Evolutionary conservation across 2,329 filamentous ascomycete species (phyloP).

Genomic region (Talaromyces sp.): DNA sequence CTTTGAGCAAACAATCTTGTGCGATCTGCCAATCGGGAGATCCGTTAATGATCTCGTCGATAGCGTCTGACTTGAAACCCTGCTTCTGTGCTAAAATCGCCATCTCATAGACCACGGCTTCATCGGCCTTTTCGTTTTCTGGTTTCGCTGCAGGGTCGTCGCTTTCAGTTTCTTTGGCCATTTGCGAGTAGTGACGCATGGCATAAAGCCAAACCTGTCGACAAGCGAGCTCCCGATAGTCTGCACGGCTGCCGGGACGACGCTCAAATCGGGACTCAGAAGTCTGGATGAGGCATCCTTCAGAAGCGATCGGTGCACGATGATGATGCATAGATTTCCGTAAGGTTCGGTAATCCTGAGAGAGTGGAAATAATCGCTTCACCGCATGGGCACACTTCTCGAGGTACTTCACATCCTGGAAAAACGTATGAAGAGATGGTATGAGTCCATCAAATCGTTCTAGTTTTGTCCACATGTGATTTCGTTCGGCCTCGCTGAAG

Average conservation of each 20-base stretch:
- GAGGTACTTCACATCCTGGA: neutral
- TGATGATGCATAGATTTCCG: neutral
- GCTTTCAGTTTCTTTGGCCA: neutral
- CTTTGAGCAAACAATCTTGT: neutral
- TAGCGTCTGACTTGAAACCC: neutral
- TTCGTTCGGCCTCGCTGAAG: neutral
- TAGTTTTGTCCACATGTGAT: neutral
- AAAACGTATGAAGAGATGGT: neutral
- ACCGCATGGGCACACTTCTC: neutral
- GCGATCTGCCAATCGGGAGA: neutral
- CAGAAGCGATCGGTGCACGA: too few species aligned
- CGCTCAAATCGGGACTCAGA: neutral
- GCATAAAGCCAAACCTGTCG: conserved; percentile 26
- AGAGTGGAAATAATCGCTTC: neutral
- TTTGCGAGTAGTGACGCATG: conserved; percentile 24
- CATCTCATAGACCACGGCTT: neutral
- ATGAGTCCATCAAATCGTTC: neutral
- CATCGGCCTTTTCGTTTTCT: neutral
- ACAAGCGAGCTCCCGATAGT: conserved; percentile 15
- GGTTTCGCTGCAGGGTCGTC: neutral
- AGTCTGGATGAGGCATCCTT: neutral
- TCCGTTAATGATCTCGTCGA: neutral
- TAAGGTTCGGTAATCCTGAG: neutral
- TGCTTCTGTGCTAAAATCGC: neutral
- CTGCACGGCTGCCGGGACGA: neutral